Evolutionary conservation across 768 basidiomycete genomes (phyloP), one percentile per base, ranked within the genome.

Genomic region (Lentinula edodes): DNA sequence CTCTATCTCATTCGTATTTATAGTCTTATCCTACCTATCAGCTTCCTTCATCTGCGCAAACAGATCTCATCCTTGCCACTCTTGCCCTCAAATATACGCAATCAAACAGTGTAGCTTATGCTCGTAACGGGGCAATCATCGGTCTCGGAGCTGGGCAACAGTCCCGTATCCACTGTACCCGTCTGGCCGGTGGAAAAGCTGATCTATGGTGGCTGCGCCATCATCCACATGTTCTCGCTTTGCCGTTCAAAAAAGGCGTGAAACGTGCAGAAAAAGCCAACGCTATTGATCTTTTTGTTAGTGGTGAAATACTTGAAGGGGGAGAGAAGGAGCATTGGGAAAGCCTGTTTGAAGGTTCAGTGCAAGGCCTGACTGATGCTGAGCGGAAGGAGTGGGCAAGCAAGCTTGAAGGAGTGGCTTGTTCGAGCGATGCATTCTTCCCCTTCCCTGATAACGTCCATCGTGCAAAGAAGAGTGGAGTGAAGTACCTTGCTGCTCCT

Each of bases 181-280:
- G 97, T 35, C 88, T 99, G 50, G 97, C 97, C 2, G 97, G 97
- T 3, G 85, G 88, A 56, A 98, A 99, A 76, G 95, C 96, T n/a
- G 97, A 99, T 76, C 83, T 94, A 65, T 99, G 97, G 97, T 98
- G 97, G 96, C 82, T 98, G 60, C 89, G 97, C 12, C 95, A 98
- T 78, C 95, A 98, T 76, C 89, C 95, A 1, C 88, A 91, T 51
- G 96, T 97, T 48, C 88, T 98, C 64, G 80, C 83, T 3, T 85
- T 99, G 23, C 92, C 96, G 1, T 99, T 98, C 85, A 98, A 96
- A 73, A 94, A 95, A 71, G 95, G 95, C 46, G 89, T 93, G 66
- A 98, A 98, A 81, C 88, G 97, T 56, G 94, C 97, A 1, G 97
- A 99, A 68, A 98, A 97, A 75, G 93, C 96, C 36, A 98, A 98